Conservation (phyloP, 345 rosid genomes). For the Crucihimalaya himalaica region DNA sequence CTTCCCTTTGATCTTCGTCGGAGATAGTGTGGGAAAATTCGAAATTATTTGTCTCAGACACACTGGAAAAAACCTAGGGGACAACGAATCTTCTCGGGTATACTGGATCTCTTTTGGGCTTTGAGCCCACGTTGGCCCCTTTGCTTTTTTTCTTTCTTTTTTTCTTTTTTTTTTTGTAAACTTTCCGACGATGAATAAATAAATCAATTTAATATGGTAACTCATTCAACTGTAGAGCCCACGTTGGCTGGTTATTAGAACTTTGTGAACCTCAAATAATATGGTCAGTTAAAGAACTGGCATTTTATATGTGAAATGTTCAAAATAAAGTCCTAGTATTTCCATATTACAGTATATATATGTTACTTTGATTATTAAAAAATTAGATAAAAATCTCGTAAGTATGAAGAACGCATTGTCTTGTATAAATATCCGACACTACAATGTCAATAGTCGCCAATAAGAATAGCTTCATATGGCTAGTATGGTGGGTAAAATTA, state of each 20-base stretch:
- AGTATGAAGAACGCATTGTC: background rate
- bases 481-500: background rate
- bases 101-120: background rate
- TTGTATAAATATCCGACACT: background rate
- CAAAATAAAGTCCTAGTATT: too few relatives aligned
- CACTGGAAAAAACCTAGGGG: constrained; percentile 8
- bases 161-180: too few relatives aligned
- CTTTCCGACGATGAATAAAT: too few relatives aligned
- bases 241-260: too few relatives aligned
- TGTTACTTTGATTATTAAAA: too few relatives aligned
- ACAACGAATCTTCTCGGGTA: background rate
- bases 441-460: background rate
- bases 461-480: background rate
- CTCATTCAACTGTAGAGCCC: too few relatives aligned
- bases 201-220: too few relatives aligned
- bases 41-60: background rate
- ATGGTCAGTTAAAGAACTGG: too few relatives aligned
- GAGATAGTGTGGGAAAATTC: constrained; percentile 40
- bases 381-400: background rate
- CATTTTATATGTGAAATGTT: too few relatives aligned
- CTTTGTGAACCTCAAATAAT: too few relatives aligned
- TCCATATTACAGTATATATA: too few relatives aligned
- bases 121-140: background rate
- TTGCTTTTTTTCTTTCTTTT: too few relatives aligned
- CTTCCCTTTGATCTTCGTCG: background rate